phyloP scores from a whole-genome alignment of 2,329 filamentous ascomycete species.

The Chrysoporthe deuterocubensis region DNA sequence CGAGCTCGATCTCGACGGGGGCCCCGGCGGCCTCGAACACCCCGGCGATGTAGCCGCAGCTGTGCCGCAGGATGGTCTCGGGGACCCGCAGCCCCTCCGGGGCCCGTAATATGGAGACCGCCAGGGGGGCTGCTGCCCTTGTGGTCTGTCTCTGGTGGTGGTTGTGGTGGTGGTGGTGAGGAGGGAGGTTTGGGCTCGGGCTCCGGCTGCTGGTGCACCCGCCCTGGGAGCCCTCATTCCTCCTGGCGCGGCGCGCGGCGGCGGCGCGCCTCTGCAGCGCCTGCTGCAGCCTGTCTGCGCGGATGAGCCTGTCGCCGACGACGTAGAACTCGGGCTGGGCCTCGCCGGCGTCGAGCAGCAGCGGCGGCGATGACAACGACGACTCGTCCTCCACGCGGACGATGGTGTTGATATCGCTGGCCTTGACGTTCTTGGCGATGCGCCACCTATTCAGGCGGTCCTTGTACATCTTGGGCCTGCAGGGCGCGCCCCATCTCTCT shows the following conservation, averaged over 20 bases:
- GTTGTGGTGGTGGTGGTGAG: background rate
- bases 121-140: background rate
- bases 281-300: conserved; percentile 21
- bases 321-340: conserved; percentile 17
- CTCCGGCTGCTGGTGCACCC: background rate
- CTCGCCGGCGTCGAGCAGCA: background rate
- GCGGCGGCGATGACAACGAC: background rate
- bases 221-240: background rate
- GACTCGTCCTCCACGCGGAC: background rate
- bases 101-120: background rate
- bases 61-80: conserved; percentile 20
- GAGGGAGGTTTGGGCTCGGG: background rate
- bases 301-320: conserved; percentile 22
- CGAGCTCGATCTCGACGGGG: conserved; percentile 16
- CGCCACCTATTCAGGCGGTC: conserved; percentile 22
- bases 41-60: conserved; percentile 14
- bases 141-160: too few relatives aligned
- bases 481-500: too few relatives aligned
- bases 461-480: conserved; percentile 23
- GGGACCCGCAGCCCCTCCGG: conserved; percentile 17
- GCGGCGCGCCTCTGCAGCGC: conserved; percentile 22
- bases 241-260: conserved; percentile 12
- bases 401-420: conserved; percentile 20
- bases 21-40: conserved; percentile 6
- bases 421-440: conserved; percentile 22